phyloP scores from a whole-genome alignment of 1,139 yeast species.

The Lodderomyces elongisporus region DNA sequence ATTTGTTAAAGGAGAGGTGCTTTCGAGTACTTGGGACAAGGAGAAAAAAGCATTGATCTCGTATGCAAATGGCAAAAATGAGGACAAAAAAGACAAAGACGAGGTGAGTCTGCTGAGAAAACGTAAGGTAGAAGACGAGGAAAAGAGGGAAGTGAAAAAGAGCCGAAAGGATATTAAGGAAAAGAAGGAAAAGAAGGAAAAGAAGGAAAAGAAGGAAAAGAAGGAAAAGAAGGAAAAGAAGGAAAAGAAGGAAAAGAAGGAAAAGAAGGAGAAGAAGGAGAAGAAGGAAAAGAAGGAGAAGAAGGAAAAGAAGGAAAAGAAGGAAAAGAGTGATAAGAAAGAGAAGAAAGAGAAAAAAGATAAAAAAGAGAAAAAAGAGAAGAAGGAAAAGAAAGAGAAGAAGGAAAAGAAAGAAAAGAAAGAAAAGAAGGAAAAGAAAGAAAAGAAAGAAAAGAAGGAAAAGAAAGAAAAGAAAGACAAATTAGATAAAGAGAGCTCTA shows the following conservation, averaged over 20 bases:
- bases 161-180: slow-evolving; percentile 18
- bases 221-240: slow-evolving; percentile 20
- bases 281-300: slow-evolving; percentile 15
- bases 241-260: slow-evolving; percentile 15
- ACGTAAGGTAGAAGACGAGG: slow-evolving; percentile 12
- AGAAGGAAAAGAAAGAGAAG: slow-evolving; percentile 17
- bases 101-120: slow-evolving; percentile 1
- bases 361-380: slow-evolving; percentile 13
- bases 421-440: slow-evolving; percentile 15
- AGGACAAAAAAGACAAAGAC: slow-evolving; percentile 8
- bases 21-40: slow-evolving; percentile 82
- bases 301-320: slow-evolving; percentile 15
- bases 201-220: slow-evolving; percentile 19
- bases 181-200: slow-evolving; percentile 19
- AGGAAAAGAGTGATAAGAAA: slow-evolving; percentile 20
- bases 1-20: slow-evolving; percentile 78
- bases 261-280: slow-evolving; percentile 15
- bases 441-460: slow-evolving; percentile 1
- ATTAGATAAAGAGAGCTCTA: neutral
- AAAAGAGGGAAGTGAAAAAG: slow-evolving; percentile 13
- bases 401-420: slow-evolving; percentile 12
- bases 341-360: slow-evolving; percentile 17
- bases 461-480: neutral
- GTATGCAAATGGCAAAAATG: slow-evolving; percentile 11
- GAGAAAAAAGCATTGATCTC: slow-evolving; percentile 39